phyloP scores from a whole-genome alignment of 176 grass and related monocot species.

The sorghum (Sorghum bicolor) region DNA sequence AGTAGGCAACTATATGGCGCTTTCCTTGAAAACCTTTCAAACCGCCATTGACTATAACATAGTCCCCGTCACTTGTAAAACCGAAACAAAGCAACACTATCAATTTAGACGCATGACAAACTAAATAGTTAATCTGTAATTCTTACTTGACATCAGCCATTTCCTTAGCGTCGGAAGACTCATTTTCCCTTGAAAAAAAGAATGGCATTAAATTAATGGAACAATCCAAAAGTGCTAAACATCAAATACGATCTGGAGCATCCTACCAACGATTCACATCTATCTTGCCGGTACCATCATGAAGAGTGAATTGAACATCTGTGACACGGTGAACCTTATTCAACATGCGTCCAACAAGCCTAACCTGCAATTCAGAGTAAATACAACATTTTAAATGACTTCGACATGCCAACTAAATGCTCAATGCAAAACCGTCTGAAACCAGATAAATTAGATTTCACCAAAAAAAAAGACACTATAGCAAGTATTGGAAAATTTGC shows the following conservation, averaged over 20 bases:
- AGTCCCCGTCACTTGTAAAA: slow-evolving; percentile 62
- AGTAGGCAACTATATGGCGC: slow-evolving; percentile 62
- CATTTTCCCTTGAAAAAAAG: slow-evolving; percentile 59
- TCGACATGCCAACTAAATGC: not conserved
- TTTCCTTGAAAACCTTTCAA: slow-evolving; percentile 97
- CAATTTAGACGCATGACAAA: not conserved
- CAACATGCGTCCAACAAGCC: slow-evolving; percentile 72
- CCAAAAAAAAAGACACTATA: not conserved
- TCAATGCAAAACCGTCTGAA: not conserved
- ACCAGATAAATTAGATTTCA: slow-evolving; percentile 6
- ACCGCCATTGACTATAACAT: slow-evolving; percentile 72
- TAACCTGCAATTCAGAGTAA: slow-evolving; percentile 52
- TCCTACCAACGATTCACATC: slow-evolving; percentile 74
- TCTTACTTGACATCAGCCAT: slow-evolving; percentile 65
- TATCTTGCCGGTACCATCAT: slow-evolving; percentile 85
- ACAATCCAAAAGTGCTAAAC: not conserved
- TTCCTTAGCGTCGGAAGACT: slow-evolving; percentile 64
- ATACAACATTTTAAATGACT: not conserved
- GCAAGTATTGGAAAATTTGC: not conserved
- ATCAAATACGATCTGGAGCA: slow-evolving; percentile 9
- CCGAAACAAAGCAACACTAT: slow-evolving; percentile 6
- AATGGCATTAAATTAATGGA: not conserved
- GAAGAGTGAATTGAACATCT: slow-evolving; percentile 68
- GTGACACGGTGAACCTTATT: slow-evolving; percentile 70
- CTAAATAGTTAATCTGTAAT: not conserved